Base-by-base conservation (phyloP, 306 rosid species). In the Crataegus laevigata region DNA sequence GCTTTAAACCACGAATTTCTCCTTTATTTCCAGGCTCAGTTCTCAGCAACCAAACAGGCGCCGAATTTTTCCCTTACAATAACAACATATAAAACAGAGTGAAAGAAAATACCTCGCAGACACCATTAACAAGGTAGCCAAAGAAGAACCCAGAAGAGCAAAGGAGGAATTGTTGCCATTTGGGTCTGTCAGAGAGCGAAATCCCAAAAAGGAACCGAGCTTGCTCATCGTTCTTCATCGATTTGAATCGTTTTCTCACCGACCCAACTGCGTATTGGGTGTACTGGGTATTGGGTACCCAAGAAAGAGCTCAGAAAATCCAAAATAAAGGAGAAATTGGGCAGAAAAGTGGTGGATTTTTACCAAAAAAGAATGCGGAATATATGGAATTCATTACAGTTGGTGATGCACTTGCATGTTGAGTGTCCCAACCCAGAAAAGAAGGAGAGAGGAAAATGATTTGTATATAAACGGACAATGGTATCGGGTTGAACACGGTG, bases 101-200 rank as follows among this genome's bases (percentile, higher is more conserved):
- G 75, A 64, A 4, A 26, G 12, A 55, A 47, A 10, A 17, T 81
- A 94, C 98, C 97, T 94, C 98, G 74, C 98, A 94, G 74, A 94
- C 66, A 45, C 98, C 97, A 81, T 94, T 94, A 26, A 94, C 91
- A 71, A 91, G 94, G 68, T 94, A 94, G 17, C 98, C 97, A 80
- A 94, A 94, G 94, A 94, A 94, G 81, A 94, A 94, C 9, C 98
- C 98, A 62, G 92, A 89, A 38, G 98, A 91, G 80, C 97, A 94
- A 76, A 94, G 79, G 81, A 94, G 93, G 77, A 91, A 91, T 83
- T 94, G 97, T 11, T 91, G 85, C 96, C 97, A 94, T 84, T 69
- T 87, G 81, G 98, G 96, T 64, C 84, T 83, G 57, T 84, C 93
- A 9, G 98, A 88, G 55, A 94, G 96, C 4, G 96, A 90, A 91